These are phyloP conservation scores for Chiua sp. DNA, from an alignment of 1,284 basidiomycete species.

Conservation along the genomic window DNA sequence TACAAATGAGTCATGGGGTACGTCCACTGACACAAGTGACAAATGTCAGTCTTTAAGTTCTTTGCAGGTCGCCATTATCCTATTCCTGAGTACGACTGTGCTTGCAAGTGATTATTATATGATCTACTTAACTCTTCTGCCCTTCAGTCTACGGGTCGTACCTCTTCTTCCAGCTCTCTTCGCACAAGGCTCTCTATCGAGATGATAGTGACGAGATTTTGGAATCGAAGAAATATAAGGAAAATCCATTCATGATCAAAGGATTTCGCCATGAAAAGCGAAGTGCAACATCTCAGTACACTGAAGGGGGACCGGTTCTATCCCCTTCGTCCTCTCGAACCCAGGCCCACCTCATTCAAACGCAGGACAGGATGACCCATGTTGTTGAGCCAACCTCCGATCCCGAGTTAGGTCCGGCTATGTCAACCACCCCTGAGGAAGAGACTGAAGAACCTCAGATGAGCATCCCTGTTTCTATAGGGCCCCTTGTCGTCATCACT, in stretches of 20 bases:
- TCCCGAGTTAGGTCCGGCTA: slow-evolving; percentile 14
- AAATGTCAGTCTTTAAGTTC: too few species aligned
- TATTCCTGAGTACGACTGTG: slow-evolving; percentile 69
- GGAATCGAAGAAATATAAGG: slow-evolving; percentile 27
- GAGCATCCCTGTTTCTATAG: slow-evolving; percentile 56
- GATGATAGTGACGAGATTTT: slow-evolving; percentile 47
- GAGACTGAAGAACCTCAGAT: slow-evolving; percentile 51
- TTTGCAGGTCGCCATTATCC: slow-evolving; percentile 75
- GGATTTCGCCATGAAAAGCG: too few species aligned
- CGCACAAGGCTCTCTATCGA: slow-evolving; percentile 78
- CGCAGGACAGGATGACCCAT: too few species aligned
- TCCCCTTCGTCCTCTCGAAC: too few species aligned
- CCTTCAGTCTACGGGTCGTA: slow-evolving; percentile 80
- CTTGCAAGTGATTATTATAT: too few species aligned
- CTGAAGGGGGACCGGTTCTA: too few species aligned
- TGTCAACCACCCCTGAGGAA: background rate
- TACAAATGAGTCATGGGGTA: slow-evolving; percentile 82
- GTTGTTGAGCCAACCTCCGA: slow-evolving; percentile 1
- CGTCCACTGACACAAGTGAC: too few species aligned
- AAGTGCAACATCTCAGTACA: background rate
- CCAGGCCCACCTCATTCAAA: too few species aligned
- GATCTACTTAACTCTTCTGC: too few species aligned
- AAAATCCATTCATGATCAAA: slow-evolving; percentile 35
- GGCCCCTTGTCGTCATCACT: slow-evolving; percentile 63
- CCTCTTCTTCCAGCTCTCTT: slow-evolving; percentile 86